Evolutionary conservation across 805 yeast species (phyloP), one percentile per base, ranked within the genome.

Genomic region (Teunomyces lycoperdinae): DNA sequence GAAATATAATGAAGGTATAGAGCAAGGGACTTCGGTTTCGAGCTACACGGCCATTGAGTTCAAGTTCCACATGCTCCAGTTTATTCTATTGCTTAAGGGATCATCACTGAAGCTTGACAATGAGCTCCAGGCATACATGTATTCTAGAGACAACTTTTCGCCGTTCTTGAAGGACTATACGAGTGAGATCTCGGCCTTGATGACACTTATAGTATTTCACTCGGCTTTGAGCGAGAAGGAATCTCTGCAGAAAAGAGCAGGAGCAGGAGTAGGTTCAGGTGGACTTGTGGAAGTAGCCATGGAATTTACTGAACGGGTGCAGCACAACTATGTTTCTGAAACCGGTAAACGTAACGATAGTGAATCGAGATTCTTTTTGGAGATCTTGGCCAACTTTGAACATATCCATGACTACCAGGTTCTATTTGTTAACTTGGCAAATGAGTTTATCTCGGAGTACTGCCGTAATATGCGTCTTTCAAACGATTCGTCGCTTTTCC

Each of bases 61-160:
- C 58, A 71, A 71, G 51, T 67, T 71, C 51, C 75, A 71, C 54
- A 59, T 70, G 58, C 61, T 72, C 11, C 73, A 72, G 50, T 71
- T 66, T 45, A 58, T 62, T 3, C 54, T 70, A 16, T 56, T 70
- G 6, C 55, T 72, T 11, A 60, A 60, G 44, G 63, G 66, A 1
- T 24, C 35, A 3, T 42, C 13, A 20, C 36, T 29, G 47, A 32
- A 14, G 35, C 26, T 62, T 28, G 64, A 67, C 32, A 54, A 55
- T 51, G 64, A 68, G 1, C 52, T 65, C 13, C 53, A 54, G 9
- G 77, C 76, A 3, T 69, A 67, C 50, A 40, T 59, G n/a, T 72
- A 73, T 49, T 63, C 76, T 13, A 68, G 63, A 46, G 62, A 60
- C n/a, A 58, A 70, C 48, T 71, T 73, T 50, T 56, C 69, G 5